These are phyloP conservation scores for Lycium ferocissimum DNA, from an alignment of 257 asterid genomes.

Conservation along the genomic window DNA sequence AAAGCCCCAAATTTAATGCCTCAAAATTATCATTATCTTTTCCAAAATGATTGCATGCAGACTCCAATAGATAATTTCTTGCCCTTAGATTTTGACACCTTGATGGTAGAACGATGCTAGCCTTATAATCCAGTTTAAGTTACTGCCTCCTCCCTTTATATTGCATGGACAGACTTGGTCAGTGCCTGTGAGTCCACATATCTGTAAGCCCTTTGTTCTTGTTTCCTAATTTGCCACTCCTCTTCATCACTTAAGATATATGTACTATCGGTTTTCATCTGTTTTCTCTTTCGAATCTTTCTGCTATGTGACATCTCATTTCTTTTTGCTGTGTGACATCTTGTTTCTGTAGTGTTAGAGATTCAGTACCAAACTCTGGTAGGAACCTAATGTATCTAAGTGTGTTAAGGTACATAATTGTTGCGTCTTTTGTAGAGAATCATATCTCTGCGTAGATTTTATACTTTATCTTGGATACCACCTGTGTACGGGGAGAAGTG, in stretches of 20 bases:
- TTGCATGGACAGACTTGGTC: background rate
- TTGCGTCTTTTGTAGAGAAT: background rate
- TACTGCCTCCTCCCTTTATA: background rate
- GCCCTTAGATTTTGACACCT: conserved; percentile 5
- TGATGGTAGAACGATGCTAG: background rate
- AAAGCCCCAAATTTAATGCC: background rate
- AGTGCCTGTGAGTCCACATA: background rate
- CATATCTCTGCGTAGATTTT: background rate
- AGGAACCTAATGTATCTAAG: background rate
- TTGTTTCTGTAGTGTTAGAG: background rate
- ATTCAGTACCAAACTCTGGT: background rate
- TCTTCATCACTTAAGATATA: background rate
- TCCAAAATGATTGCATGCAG: background rate
- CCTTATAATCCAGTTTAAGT: background rate
- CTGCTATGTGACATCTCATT: background rate
- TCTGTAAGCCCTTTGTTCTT: background rate
- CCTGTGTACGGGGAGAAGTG: background rate
- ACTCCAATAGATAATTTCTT: conserved; percentile 18
- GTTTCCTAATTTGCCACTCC: background rate
- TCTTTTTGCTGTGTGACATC: background rate
- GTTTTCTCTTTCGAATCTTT: background rate
- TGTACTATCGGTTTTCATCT: background rate
- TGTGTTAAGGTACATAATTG: background rate
- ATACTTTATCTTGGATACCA: background rate
- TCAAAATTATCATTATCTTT: background rate